Base-by-base conservation (phyloP, 208 protist species). In the Novymonas esmeraldas region DNA sequence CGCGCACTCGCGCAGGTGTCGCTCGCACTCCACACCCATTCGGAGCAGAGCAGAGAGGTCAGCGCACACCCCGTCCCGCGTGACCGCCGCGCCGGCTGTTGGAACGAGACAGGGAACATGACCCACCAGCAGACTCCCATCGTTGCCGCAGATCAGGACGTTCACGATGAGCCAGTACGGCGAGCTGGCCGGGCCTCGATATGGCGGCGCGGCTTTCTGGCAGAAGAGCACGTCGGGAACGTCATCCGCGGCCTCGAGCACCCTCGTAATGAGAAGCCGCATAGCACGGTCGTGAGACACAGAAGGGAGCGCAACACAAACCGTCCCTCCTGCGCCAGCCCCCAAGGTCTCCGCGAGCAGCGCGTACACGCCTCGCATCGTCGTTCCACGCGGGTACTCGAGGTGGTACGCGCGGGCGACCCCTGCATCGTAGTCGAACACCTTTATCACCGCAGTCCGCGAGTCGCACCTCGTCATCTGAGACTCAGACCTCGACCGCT, bases 141-240 rank as follows among this genome's bases (percentile, higher is more conserved):
- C 52, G 10, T 10, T 48, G n/a, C 41, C 48, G 68, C 82, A 44
- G 9, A 79, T 45, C 68, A 87, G 44, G 56, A 83, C 38, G 55
- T 87, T 81, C 1, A 85, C 65, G 34, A 78, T 59, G 26, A 81
- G 22, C 68, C 65, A 77, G 58, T 45, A 10, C 16, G 13, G 42
- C 20, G 31, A 9, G 22, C 31, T 5, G 29, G 13, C 16, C 45
- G 50, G 41, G 22, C 45, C 18, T 41, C n/a, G 5, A 24, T n/a
- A 31, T 34, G n/a, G 26, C 10, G 14, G 16, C 1, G 20, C 33
- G 22, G 54, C 22, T 44, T 52, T 49, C 56, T 91, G 85, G 61
- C 74, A 85, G 51, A 85, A 82, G 6, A 88, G 2, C 26, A 79
- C 6, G 31, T 58, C 24, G 14, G 85, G 81, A 24, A 88, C 60